These are phyloP conservation scores for Biscutella laevigata DNA, from an alignment of 441 rosid genomes.

Conservation along the genomic window DNA sequence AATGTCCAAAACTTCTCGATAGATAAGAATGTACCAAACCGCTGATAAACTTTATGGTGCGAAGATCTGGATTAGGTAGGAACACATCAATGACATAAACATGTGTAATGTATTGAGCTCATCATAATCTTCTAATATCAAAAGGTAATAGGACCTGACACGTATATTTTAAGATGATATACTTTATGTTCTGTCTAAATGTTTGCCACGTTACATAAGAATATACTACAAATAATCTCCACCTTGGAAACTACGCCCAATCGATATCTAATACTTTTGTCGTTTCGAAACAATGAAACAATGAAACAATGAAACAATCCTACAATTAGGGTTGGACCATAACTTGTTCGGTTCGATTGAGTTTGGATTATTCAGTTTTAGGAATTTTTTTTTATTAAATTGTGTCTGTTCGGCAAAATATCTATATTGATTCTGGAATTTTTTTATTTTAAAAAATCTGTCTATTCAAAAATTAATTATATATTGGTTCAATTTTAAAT, in stretches of 20 bases:
- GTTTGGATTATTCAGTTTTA: too few relatives aligned
- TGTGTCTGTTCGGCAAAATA: too few relatives aligned
- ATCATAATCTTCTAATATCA: background rate
- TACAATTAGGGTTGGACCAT: too few relatives aligned
- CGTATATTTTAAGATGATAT: background rate
- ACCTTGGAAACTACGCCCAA: constrained; percentile 13
- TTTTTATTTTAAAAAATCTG: too few relatives aligned
- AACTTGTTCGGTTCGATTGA: too few relatives aligned
- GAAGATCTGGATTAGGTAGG: background rate
- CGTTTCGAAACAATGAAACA: too few relatives aligned
- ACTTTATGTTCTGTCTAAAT: background rate
- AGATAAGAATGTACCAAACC: background rate
- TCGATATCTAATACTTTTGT: too few relatives aligned
- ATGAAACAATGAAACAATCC: too few relatives aligned
- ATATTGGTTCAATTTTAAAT: too few relatives aligned
- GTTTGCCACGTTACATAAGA: constrained; percentile 7
- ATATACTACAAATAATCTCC: background rate
- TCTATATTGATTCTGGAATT: too few relatives aligned
- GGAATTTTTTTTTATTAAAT: too few relatives aligned
- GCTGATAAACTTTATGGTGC: background rate
- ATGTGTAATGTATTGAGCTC: background rate
- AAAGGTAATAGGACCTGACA: constrained; percentile 5
- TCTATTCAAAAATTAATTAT: too few relatives aligned
- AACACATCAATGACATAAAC: background rate
- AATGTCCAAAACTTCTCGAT: background rate